Conservation (phyloP, 768 basidiomycete genomes). For the Pulveroboletus frians region DNA sequence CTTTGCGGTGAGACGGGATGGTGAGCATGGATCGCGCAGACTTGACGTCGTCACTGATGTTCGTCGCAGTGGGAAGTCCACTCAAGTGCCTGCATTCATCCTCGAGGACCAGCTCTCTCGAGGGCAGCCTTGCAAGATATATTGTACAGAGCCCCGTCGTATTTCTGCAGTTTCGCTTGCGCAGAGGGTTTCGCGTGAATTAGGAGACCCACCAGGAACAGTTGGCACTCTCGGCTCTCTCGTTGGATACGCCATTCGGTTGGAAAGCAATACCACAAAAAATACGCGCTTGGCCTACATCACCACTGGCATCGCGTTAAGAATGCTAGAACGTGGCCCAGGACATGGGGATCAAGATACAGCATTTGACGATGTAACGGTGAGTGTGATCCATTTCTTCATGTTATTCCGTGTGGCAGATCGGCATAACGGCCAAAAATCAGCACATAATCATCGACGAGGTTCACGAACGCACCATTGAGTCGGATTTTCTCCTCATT, state of each 20-base stretch:
- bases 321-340: constrained; percentile 90
- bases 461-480: constrained; percentile 96
- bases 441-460: constrained; percentile 97
- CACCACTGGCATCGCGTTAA: constrained; percentile 90
- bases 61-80: constrained; percentile 80
- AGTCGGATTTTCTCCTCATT: constrained; percentile 94
- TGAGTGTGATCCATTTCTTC: constrained; percentile 32
- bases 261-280: constrained; percentile 81
- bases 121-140: constrained; percentile 84
- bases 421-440: background rate
- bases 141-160: constrained; percentile 90
- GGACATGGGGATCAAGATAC: constrained; percentile 65
- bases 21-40: constrained; percentile 43
- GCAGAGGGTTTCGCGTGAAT: constrained; percentile 85
- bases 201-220: constrained; percentile 77
- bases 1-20: constrained; percentile 82
- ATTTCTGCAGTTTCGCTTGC: constrained; percentile 96
- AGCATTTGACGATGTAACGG: constrained; percentile 93
- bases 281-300: constrained; percentile 80
- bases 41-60: constrained; percentile 1
- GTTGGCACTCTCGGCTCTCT: constrained; percentile 75
- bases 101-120: constrained; percentile 81
- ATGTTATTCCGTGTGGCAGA: background rate
- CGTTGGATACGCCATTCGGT: constrained; percentile 90
- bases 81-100: constrained; percentile 91